Base-by-base conservation (phyloP, 2,329 filamentous ascomycete species). In the Colletotrichum tropicicola region DNA sequence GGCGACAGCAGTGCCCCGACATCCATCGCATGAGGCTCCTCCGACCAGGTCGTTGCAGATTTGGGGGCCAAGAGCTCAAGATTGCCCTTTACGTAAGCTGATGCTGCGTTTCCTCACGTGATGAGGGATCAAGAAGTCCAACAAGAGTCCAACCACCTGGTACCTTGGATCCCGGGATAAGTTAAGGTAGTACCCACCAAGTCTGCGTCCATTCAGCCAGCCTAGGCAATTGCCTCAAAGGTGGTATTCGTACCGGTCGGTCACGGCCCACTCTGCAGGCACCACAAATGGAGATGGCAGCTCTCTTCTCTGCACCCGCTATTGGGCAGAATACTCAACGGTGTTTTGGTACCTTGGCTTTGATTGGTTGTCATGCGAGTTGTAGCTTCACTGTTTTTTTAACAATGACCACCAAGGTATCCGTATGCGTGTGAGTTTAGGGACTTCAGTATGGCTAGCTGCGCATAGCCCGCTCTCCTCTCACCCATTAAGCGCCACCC, bases 271-370 rank as follows among this genome's bases (percentile, higher is more conserved):
- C 56, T n/a, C 6, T 48, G 32, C 17, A 32, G 41, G 55, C 37
- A 53, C 17, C 25, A 53, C 30, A 21, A 39, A 12, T 21, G 17
- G 35, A 39, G 37, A 19, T 52, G n/a, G 47, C 60, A 49, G 48
- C 25, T 37, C 23, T 39, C 43, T 25, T 32, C 43, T 19, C 15
- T 4, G 39, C 28, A 10, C 12, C 23, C 19, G 37, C 37, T 13
- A 65, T 65, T 65, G 62, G 62, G n/a, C 12, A 25, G 9, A 51
- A 55, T 65, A 56, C 62, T 62, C 17, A 25, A 51, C 43, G 28
- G 10, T 17, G 27, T n/a, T 23, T 37, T 21, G 28, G 10, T 17
- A 19, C 17, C 28, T 37, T 21, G 13, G 17, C n/a, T 43, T 10
- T 10, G 32, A 65, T 62, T 65, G 62, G 62, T 30, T 21, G 9